Percentiles rank a stretch among this genome's conserved stretches.
phyloP scores from a whole-genome alignment of 805 yeast species.

The Ogataea glucozyma region DNA sequence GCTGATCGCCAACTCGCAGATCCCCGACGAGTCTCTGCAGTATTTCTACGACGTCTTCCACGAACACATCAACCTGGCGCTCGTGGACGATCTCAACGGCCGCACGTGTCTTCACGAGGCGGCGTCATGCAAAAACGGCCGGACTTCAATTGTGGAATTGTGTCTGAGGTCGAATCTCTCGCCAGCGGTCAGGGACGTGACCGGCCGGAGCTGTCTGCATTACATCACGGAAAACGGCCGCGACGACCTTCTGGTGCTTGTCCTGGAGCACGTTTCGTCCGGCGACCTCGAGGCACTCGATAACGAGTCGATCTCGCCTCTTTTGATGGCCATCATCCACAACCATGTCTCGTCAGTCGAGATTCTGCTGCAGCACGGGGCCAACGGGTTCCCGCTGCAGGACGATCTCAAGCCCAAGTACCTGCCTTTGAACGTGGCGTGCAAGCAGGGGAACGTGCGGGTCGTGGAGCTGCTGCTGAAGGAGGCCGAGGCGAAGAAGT shows the following conservation, averaged over 20 bases:
- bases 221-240: slow-evolving; percentile 72
- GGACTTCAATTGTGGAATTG: slow-evolving; percentile 29
- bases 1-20: slow-evolving; percentile 62
- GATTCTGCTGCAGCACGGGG: slow-evolving; percentile 50
- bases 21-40: slow-evolving; percentile 61
- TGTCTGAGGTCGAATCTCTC: slow-evolving; percentile 29
- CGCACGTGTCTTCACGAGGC: slow-evolving; percentile 78
- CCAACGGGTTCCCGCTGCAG: slow-evolving; percentile 48
- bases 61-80: slow-evolving; percentile 58
- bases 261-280: slow-evolving; percentile 37
- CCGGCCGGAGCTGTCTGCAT: slow-evolving; percentile 83
- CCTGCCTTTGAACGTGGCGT: slow-evolving; percentile 81
- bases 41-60: slow-evolving; percentile 49
- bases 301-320: slow-evolving; percentile 78
- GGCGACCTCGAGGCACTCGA: slow-evolving; percentile 54
- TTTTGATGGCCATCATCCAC: slow-evolving; percentile 74
- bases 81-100: slow-evolving; percentile 70
- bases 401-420: slow-evolving; percentile 61
- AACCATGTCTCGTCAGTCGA: slow-evolving; percentile 58
- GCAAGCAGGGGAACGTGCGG: slow-evolving; percentile 75
- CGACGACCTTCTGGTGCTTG: slow-evolving; percentile 39
- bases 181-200: slow-evolving; percentile 51
- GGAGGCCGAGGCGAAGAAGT: slow-evolving; percentile 30
- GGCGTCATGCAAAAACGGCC: slow-evolving; percentile 32
- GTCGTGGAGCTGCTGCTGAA: slow-evolving; percentile 63